phyloP scores from a whole-genome alignment of 2,329 filamentous ascomycete species.

The Ophiocordyceps camponoti-leonardi region DNA sequence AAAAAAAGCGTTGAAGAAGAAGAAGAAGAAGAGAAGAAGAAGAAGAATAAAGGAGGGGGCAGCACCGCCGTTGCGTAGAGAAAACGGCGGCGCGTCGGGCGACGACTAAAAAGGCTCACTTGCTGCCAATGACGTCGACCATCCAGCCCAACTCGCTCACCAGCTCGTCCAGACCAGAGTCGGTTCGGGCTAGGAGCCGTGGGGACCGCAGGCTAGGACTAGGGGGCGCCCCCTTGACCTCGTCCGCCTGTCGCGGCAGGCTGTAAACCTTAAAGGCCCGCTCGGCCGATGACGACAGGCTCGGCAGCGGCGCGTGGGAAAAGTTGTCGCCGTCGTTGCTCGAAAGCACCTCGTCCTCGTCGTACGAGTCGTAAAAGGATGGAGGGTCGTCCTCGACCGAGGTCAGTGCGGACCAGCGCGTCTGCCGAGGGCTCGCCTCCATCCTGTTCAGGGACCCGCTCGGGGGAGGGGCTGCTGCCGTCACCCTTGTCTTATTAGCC shows the following conservation, averaged over 20 bases:
- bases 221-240: conserved; percentile 4
- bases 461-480: conserved; percentile 6
- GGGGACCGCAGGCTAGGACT: conserved; percentile 7
- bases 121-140: conserved; percentile 25
- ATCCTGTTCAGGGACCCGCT: conserved; percentile 7
- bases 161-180: conserved; percentile 21
- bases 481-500: conserved; percentile 2
- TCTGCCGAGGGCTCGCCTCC: conserved; percentile 6
- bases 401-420: conserved; percentile 12
- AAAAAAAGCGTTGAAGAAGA: background rate
- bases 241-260: conserved; percentile 19
- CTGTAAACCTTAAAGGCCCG: conserved; percentile 23
- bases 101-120: background rate
- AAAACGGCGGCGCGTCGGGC: no score
- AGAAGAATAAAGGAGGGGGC: no score
- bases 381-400: conserved; percentile 23
- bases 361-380: conserved; percentile 28
- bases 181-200: conserved; percentile 8
- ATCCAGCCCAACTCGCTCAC: conserved; percentile 33
- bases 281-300: conserved; percentile 4
- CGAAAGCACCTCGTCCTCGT: conserved; percentile 21
- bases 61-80: no score
- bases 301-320: conserved; percentile 8
- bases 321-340: conserved; percentile 19
- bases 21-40: no score